Evolutionary conservation across 2,329 filamentous ascomycete species (phyloP).

Genomic region (Aspergillus niger): DNA sequence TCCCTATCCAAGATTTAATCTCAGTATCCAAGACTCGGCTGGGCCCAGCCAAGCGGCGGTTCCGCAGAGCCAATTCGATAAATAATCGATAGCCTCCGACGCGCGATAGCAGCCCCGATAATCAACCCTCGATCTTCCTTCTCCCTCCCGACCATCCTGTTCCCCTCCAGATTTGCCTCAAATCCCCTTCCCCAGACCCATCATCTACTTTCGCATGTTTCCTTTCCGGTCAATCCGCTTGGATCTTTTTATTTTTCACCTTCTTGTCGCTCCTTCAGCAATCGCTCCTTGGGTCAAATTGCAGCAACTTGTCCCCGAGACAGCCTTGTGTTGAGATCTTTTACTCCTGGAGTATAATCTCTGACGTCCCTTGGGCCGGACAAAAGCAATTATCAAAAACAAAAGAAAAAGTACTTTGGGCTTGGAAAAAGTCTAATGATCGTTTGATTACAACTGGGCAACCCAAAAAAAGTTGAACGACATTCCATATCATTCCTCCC

Average conservation of each 20-base stretch:
- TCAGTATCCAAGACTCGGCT: neutral
- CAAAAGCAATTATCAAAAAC: constrained; percentile 1
- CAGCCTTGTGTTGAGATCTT: constrained; percentile 15
- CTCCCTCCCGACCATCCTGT: neutral
- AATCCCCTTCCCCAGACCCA: neutral
- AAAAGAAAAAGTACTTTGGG: constrained; percentile 1
- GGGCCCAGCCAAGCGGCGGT: constrained; percentile 16
- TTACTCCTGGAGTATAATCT: constrained; percentile 19
- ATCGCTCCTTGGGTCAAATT: constrained; percentile 1
- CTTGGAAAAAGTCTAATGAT: constrained; percentile 2
- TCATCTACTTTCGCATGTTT: neutral
- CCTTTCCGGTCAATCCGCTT: neutral
- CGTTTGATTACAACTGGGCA: constrained; percentile 10
- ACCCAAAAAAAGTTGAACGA: constrained; percentile 12
- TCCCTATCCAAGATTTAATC: neutral
- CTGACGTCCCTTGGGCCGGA: neutral
- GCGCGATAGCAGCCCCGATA: constrained; percentile 20
- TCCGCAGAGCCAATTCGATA: constrained; percentile 15
- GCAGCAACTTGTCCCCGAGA: constrained; percentile 7
- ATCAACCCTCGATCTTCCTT: constrained; percentile 14
- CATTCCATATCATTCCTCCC: constrained; percentile 23
- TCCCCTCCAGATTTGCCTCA: constrained; percentile 1
- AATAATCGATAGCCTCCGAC: constrained; percentile 25
- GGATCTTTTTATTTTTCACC: neutral
- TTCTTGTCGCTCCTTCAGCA: neutral